These are phyloP conservation scores for Lactifluus hygrophoroides DNA, from an alignment of 768 basidiomycete species.

Conservation along the genomic window DNA sequence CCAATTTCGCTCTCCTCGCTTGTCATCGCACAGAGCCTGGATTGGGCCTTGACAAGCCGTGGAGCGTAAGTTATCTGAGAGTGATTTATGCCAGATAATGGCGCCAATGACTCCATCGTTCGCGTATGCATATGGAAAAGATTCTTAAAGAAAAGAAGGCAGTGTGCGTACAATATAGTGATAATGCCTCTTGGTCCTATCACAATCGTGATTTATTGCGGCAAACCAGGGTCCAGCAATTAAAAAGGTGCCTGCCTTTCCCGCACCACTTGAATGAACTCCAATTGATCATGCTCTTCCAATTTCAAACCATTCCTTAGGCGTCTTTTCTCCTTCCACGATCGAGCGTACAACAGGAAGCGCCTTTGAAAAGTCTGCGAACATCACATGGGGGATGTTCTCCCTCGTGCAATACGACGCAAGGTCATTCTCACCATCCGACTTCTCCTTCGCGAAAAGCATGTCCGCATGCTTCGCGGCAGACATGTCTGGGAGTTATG, in stretches of 20 bases:
- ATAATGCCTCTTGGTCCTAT: neutral
- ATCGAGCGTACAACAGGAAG: slow-evolving; percentile 53
- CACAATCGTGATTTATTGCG: neutral
- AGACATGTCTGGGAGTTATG: slow-evolving; percentile 58
- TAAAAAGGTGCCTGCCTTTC: neutral
- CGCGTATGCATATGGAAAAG: neutral
- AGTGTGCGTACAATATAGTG: too few relatives aligned
- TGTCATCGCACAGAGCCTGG: neutral
- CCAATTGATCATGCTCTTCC: slow-evolving; percentile 13
- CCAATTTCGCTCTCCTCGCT: neutral
- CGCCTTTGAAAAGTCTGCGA: slow-evolving; percentile 61
- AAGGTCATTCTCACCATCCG: slow-evolving; percentile 77
- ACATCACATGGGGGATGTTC: slow-evolving; percentile 71
- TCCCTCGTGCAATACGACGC: slow-evolving; percentile 73
- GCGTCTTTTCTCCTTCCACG: slow-evolving; percentile 59
- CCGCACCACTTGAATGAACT: neutral
- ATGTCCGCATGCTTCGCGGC: slow-evolving; percentile 89
- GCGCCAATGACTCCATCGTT: neutral
- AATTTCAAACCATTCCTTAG: slow-evolving; percentile 39
- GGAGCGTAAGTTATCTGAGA: too few relatives aligned
- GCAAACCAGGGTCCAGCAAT: neutral
- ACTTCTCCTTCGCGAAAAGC: slow-evolving; percentile 86
- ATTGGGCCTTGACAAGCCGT: neutral
- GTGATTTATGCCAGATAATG: neutral
- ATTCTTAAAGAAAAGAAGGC: neutral